Percentiles rank a stretch among this genome's conserved stretches.
Evolutionary conservation across 1,139 yeast genomes (phyloP).

Genomic region (Debaryomycetaceae sp.): DNA sequence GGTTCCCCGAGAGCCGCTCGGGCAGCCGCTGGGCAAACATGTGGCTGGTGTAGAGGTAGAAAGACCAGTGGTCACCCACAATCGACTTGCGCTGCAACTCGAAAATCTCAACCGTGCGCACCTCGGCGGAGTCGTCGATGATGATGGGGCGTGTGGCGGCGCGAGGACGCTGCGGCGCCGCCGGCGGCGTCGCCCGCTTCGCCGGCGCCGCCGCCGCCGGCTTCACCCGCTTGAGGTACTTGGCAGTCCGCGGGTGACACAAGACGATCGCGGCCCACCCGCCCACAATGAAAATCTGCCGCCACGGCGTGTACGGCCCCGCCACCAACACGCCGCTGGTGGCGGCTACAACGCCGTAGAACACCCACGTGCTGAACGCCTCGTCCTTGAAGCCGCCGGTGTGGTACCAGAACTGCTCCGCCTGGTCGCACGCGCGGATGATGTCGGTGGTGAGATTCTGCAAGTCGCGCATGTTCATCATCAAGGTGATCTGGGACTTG

Average conservation of each 20-base stretch:
- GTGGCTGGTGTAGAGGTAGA: slow-evolving; percentile 27
- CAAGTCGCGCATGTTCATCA: slow-evolving; percentile 56
- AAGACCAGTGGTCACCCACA: slow-evolving; percentile 56
- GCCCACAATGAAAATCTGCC: slow-evolving; percentile 45
- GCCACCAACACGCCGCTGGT: slow-evolving; percentile 38
- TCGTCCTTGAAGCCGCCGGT: slow-evolving; percentile 75
- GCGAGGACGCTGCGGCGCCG: too few species aligned
- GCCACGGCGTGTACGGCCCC: slow-evolving; percentile 70
- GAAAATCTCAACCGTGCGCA: slow-evolving; percentile 62
- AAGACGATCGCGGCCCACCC: slow-evolving; percentile 51
- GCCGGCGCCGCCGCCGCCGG: slow-evolving; percentile 8
- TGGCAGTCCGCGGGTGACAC: slow-evolving; percentile 56
- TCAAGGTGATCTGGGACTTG: slow-evolving; percentile 38
- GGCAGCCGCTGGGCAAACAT: slow-evolving; percentile 52
- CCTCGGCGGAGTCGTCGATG: slow-evolving; percentile 65
- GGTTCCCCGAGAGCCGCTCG: slow-evolving; percentile 49
- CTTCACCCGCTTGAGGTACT: slow-evolving; percentile 19
- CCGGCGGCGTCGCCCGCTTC: slow-evolving; percentile 13
- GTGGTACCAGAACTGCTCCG: slow-evolving; percentile 56
- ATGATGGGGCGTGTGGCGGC: slow-evolving; percentile 31
- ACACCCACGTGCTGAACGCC: slow-evolving; percentile 54
- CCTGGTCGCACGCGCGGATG: slow-evolving; percentile 45
- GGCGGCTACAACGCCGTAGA: slow-evolving; percentile 33
- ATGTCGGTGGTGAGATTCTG: slow-evolving; percentile 61
- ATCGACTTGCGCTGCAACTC: slow-evolving; percentile 69